These are phyloP conservation scores for Endotrypanum monterogeii DNA, from an alignment of 208 protist genomes.

Conservation along the genomic window DNA sequence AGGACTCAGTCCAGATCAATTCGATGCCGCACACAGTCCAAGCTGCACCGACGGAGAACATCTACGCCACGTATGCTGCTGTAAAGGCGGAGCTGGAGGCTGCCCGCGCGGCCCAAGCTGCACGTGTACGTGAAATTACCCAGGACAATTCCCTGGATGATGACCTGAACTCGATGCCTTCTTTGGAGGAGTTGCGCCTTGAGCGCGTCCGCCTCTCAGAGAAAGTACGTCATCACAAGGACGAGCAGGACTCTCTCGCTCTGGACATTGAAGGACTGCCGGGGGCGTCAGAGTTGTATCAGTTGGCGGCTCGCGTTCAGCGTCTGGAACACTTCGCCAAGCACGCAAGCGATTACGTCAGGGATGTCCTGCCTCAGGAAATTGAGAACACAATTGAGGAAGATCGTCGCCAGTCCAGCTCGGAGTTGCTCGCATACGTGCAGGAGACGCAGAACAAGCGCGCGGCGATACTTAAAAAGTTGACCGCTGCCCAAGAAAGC, in stretches of 20 bases:
- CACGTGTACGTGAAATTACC: slow-evolving; percentile 33
- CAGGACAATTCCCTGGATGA: slow-evolving; percentile 23
- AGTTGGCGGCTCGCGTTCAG: slow-evolving; percentile 72
- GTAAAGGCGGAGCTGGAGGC: slow-evolving; percentile 29
- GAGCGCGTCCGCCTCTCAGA: slow-evolving; percentile 58
- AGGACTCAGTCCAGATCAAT: not conserved
- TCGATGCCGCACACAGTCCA: not conserved
- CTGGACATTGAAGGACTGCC: slow-evolving; percentile 67
- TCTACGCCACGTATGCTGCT: not conserved
- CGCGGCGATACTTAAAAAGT: slow-evolving; percentile 43
- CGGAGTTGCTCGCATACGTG: slow-evolving; percentile 73
- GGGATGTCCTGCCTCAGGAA: slow-evolving; percentile 51
- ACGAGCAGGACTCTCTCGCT: slow-evolving; percentile 70
- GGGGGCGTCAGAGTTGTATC: slow-evolving; percentile 45
- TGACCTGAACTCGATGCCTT: slow-evolving; percentile 32
- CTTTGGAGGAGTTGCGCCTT: slow-evolving; percentile 51
- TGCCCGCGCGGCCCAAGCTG: slow-evolving; percentile 30
- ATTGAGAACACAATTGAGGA: slow-evolving; percentile 53
- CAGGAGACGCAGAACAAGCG: slow-evolving; percentile 64
- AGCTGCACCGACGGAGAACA: not conserved
- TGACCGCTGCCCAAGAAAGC: slow-evolving; percentile 46
- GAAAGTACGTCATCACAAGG: slow-evolving; percentile 75
- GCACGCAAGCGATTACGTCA: slow-evolving; percentile 38
- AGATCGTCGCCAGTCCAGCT: slow-evolving; percentile 57
- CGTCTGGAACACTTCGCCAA: slow-evolving; percentile 64